A percentile compares a stretch with the other conserved stretches of the same genome.
phyloP scores from a whole-genome alignment of 306 rosid species.

The Cicer cuneatum region DNA sequence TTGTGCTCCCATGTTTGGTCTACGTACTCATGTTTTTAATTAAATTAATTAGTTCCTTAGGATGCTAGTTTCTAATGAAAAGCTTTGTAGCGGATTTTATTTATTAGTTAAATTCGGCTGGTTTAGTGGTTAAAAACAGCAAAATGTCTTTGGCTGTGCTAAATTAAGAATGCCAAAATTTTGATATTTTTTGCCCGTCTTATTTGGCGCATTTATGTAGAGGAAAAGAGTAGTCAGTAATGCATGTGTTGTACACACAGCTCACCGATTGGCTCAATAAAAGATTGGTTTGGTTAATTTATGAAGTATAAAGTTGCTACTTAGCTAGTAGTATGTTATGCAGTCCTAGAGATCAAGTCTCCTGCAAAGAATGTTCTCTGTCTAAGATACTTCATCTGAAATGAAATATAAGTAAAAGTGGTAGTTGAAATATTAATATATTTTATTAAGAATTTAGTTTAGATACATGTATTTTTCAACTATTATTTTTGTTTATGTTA shows the following conservation, averaged over 20 bases:
- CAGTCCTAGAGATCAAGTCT: no score
- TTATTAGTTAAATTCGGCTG: slow-evolving; percentile 25
- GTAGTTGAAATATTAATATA: no score
- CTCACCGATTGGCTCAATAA: slow-evolving; percentile 34
- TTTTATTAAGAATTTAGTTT: no score
- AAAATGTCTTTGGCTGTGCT: slow-evolving; percentile 29
- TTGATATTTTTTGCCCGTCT: slow-evolving; percentile 42
- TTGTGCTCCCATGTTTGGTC: slow-evolving; percentile 31
- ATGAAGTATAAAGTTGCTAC: background rate
- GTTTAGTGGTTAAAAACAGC: slow-evolving; percentile 42
- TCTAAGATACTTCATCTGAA: no score
- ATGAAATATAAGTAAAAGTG: no score
- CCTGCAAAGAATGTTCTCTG: no score
- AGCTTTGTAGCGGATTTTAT: slow-evolving; percentile 38
- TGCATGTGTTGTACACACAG: slow-evolving; percentile 12
- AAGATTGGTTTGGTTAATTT: slow-evolving; percentile 29
- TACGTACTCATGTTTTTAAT: slow-evolving; percentile 34
- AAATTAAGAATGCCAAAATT: slow-evolving; percentile 46
- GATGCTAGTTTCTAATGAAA: slow-evolving; percentile 36
- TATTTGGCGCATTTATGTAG: slow-evolving; percentile 41
- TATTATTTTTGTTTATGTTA: no score
- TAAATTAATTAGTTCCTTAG: slow-evolving; percentile 37
- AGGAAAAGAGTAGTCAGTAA: slow-evolving; percentile 16
- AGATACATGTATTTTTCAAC: no score
- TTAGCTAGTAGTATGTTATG: background rate